Evolutionary conservation across 495 filamentous ascomycete genomes (phyloP), one percentile per base, ranked within the genome.

Genomic region (Neurospora sp.): DNA sequence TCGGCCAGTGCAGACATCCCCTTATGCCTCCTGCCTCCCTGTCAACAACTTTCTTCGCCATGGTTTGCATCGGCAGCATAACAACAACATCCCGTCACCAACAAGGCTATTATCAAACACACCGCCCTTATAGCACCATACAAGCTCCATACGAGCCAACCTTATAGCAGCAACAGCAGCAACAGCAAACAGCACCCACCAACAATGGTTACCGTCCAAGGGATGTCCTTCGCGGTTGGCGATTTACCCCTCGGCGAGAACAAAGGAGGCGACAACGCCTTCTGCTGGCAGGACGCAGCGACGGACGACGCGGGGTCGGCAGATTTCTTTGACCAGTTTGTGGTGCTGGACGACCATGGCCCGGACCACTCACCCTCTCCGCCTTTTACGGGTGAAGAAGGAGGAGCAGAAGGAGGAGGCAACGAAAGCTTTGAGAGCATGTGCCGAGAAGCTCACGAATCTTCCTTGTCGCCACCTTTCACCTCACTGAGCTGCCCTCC

Each of bases 321-420:
- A 35, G 83, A 84, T 42, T 81, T 85, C 81, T 83, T 84, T 83
- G 84, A 85, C 41, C 80, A 86, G 70, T 86, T 81, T 72, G 74
- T 86, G 69, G 78, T 81, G 75, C 82, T 85, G 76, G 82, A 85
- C 69, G 73, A 71, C 39, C 75, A 38, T 20, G 53, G 53, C 59
- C 74, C 71, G 18, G 69, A 74, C 35, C 78, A 80, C 37, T 72
- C 78, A 46, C 70, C 74, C 31, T 69, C 72, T 65, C 41, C 69
- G 59, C n/a, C n/a, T 16, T 37, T 20, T 37, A 70, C 68, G 27
- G 48, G 41, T 22, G 35, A 41, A 73, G 71, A 35, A 73, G 31
- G 35, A 38, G 68, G 14, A 70, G 68, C 35, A 41, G 71, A 16
- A 11, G 76, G 59, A 68, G 72, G 68, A 69, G 72, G 70, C 70